Evolutionary conservation across 768 basidiomycete genomes (phyloP), one percentile per base, ranked within the genome.

Genomic region (Rhizopogon vinicolor): DNA sequence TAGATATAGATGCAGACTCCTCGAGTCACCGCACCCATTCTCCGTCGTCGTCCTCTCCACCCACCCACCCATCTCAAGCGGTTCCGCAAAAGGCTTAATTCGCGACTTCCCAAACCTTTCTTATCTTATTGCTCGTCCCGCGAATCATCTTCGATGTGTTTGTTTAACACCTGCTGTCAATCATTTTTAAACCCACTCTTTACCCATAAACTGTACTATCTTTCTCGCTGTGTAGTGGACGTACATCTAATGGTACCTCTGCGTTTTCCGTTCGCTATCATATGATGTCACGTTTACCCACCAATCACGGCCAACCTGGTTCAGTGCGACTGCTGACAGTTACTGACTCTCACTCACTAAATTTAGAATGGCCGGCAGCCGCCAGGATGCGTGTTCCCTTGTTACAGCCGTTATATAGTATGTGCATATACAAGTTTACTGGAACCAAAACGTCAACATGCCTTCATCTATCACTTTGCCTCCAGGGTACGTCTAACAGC

Each of bases 401-500:
- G 22, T 31, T n/a, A 10, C 31, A 8, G 31, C 31, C 31, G 9
- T 10, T 33, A 33, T 33, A 33, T 33, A 25, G 25, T 5, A 10
- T 33, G 31, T 33, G 8, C 31, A 33, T 25, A 25, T 25, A 25
- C 25, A 33, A 33, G 31, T 10, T 10, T 9, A 7, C 31, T 33
- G 31, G 7, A 33, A 33, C 25, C 28, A 29, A 28, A 53, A 13
- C 19, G 3, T 28, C 41, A 29, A 19, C 33, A 57, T 54, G 44
- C 40, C 56, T 31, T 46, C 40, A 22, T 16, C 55, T 8, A 49
- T 54, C 10, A 31, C 37, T 40, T 46, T 57, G 13, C 56, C 56
- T 13, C 4, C 52, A 25, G 40, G 25, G 56, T 54, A 28, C 7
- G 52, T 53, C 41, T 13, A 10, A 31, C 16, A 3, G 19, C 13